A percentile compares a stretch with the other conserved stretches of the same genome.
Evolutionary conservation across 176 grass and related monocot genomes (phyloP).

Genomic region (Musa beccarii): DNA sequence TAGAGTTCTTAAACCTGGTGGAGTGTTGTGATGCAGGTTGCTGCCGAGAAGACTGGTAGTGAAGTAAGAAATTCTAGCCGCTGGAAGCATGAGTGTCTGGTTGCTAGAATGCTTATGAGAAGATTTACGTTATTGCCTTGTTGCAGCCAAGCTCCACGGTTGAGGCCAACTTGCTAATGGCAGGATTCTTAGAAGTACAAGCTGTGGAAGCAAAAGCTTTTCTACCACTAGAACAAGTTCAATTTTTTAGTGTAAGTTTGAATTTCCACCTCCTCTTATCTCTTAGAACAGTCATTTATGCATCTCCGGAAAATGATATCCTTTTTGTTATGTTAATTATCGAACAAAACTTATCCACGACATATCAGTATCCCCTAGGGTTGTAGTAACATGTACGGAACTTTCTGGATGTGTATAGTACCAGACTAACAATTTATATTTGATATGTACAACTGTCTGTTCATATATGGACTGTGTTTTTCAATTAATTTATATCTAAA

Average conservation of each 20-base stretch:
- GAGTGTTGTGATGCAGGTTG: conserved; percentile 44
- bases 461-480: no score
- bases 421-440: no score
- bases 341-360: neutral
- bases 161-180: conserved; percentile 66
- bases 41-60: conserved; percentile 12
- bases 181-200: conserved; percentile 64
- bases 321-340: neutral
- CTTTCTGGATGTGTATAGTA: no score
- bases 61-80: conserved; percentile 26
- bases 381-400: neutral
- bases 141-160: conserved; percentile 42
- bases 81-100: neutral
- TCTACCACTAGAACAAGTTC: neutral
- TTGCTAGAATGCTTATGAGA: neutral
- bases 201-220: conserved; percentile 30
- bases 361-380: no score
- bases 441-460: no score
- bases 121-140: neutral
- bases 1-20: conserved; percentile 61
- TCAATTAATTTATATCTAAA: no score
- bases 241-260: conserved; percentile 6
- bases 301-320: neutral
- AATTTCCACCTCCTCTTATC: neutral
- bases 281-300: neutral